Percentiles rank a stretch among this genome's conserved stretches.
Evolutionary conservation across 1,284 basidiomycete species (phyloP).

Genomic region (Cryptococcus sp.): DNA sequence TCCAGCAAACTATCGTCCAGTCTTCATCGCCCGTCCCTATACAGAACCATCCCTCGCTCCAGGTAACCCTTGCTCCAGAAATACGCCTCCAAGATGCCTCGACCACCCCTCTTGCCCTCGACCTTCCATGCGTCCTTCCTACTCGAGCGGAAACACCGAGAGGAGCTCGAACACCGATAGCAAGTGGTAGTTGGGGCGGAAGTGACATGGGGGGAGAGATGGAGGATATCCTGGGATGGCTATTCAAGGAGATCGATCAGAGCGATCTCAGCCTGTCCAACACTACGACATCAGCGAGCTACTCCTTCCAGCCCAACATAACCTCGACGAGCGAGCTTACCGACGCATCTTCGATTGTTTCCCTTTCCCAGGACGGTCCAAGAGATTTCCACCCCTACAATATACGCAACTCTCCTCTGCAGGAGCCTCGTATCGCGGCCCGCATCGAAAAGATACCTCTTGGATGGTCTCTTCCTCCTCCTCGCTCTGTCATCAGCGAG

Average conservation of each 20-base stretch:
- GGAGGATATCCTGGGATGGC: slow-evolving; percentile 16
- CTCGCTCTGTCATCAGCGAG: neutral
- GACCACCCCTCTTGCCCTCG: neutral
- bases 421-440: neutral
- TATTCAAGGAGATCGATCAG: too few species aligned
- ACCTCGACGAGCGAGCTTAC: too few species aligned
- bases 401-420: neutral
- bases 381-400: neutral
- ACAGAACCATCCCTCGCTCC: too few species aligned
- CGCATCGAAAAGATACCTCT: neutral
- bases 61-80: neutral
- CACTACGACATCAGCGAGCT: too few species aligned
- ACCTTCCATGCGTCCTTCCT: neutral
- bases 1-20: too few species aligned
- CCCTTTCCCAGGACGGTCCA: too few species aligned
- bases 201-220: slow-evolving; percentile 6
- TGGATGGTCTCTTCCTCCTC: neutral
- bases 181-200: neutral
- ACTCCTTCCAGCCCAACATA: too few species aligned
- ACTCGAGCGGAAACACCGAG: neutral
- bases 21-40: too few species aligned
- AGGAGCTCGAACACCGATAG: neutral
- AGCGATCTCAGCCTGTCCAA: too few species aligned
- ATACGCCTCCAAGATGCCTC: neutral
- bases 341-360: too few species aligned